Evolutionary conservation across 345 rosid genomes (phyloP), one percentile per base, ranked within the genome.

Genomic region (Diplotaxis tenuifolia): DNA sequence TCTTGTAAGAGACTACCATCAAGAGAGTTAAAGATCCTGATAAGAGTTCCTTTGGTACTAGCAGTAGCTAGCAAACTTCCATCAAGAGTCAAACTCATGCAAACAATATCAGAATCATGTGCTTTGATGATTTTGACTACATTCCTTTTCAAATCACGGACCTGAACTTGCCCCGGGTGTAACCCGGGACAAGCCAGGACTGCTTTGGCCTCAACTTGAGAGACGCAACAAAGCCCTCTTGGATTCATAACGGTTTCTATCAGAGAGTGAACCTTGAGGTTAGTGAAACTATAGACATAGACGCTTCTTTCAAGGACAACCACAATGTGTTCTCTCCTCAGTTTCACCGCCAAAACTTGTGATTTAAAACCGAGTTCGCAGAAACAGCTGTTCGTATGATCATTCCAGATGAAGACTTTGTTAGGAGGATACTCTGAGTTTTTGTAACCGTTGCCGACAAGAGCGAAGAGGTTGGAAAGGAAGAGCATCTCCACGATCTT

Each of bases 161-260:
- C 74, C 60, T 87, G 87, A 79, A 93, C 83, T 79, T 87, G 96
- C 15, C 97, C 97, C 21, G 82, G 82, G 4, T 78, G 84, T 62
- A 86, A 83, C 68, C 97, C 96, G 0, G 87, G 94, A 77, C 97
- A 90, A 78, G 97, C 97, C 82, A 93, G 79, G 54, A 91, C 86
- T 58, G 74, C 75, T 7, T 92, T 79, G 16, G 77, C 78, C 7
- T 84, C 74, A 49, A 75, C 76, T 42, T 90, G 92, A 68, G 98
- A 90, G 72, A 93, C 90, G 61, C 87, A 87, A 79, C 97, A 93
- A 0, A 89, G 78, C 9, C 97, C 98, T 80, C 83, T 84, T 1
- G 82, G 91, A 72, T 91, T 88, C 25, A 81, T 62, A 61, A 73
- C 63, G 57, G 98, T 87, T 73, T 85, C 96, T 5, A 93, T 84